Conservation (phyloP, 768 basidiomycete species). For the Neoboletus brunneissimus region DNA sequence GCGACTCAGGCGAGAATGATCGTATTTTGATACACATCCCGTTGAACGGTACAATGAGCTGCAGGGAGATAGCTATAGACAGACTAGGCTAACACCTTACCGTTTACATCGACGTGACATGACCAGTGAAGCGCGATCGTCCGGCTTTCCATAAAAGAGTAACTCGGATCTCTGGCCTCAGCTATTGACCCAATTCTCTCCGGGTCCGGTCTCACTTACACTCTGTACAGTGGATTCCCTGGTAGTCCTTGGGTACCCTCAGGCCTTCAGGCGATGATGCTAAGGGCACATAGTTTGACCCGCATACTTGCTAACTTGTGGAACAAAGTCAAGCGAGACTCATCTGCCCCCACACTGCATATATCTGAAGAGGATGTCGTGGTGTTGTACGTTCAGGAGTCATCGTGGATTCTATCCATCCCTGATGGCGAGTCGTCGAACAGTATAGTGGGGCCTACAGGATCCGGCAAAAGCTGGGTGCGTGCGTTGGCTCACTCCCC, state of each 20-base stretch:
- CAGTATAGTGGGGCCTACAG: slow-evolving; percentile 20
- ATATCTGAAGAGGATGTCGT: slow-evolving; percentile 18
- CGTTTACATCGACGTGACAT: no score
- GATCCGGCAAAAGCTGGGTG: slow-evolving; percentile 23
- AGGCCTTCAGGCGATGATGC: background rate
- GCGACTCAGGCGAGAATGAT: no score
- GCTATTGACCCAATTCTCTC: no score
- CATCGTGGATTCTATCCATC: background rate
- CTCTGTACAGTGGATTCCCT: background rate
- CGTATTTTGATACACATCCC: no score
- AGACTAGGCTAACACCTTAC: no score
- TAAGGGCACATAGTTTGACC: background rate
- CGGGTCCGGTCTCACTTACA: no score
- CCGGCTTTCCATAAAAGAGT: no score
- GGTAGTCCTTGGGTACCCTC: background rate
- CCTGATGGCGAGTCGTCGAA: background rate
- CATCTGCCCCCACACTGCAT: background rate
- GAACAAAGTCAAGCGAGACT: slow-evolving; percentile 15
- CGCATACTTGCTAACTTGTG: background rate
- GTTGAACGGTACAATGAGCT: no score
- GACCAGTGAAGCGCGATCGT: no score
- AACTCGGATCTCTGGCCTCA: no score
- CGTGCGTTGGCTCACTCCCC: background rate
- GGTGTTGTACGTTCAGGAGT: slow-evolving; percentile 15
- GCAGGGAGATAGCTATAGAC: no score